Percentiles rank a stretch among this genome's conserved stretches.
Evolutionary conservation across 2,329 filamentous ascomycete species (phyloP).

Genomic region (Scytalidium sp.): DNA sequence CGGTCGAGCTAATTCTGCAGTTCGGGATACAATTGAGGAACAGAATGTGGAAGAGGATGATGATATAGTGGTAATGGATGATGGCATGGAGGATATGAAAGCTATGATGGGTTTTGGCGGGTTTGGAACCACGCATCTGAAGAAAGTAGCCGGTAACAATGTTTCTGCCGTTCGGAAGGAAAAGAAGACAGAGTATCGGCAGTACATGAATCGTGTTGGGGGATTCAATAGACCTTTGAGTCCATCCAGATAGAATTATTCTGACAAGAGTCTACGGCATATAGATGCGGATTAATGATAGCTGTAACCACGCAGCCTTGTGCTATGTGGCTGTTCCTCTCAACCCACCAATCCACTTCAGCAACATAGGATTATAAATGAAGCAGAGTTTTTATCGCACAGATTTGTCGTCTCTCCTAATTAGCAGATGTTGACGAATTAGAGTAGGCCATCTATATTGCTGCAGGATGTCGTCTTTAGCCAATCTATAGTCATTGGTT

Average conservation of each 20-base stretch:
- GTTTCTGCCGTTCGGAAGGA: constrained; percentile 81
- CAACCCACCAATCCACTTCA: too few species aligned
- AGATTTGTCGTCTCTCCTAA: too few species aligned
- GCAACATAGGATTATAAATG: too few species aligned
- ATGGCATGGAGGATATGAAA: constrained; percentile 70
- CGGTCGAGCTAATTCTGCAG: constrained; percentile 11
- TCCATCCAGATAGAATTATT: constrained; percentile 35
- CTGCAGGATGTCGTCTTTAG: too few species aligned
- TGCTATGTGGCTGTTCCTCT: too few species aligned
- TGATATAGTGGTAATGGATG: constrained; percentile 56
- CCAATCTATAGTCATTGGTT: too few species aligned
- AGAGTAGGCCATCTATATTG: too few species aligned
- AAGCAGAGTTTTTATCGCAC: too few species aligned
- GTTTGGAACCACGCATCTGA: constrained; percentile 84
- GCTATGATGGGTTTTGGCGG: constrained; percentile 86
- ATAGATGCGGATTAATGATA: too few species aligned
- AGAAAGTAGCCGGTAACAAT: constrained; percentile 85
- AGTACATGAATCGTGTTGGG: constrained; percentile 90
- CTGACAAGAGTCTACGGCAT: neutral
- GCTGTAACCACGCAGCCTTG: too few species aligned
- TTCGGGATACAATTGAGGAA: constrained; percentile 8
- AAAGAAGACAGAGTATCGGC: constrained; percentile 91
- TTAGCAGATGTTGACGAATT: too few species aligned
- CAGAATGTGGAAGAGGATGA: constrained; percentile 39
- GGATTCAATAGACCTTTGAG: constrained; percentile 80